Evolutionary conservation across 495 filamentous ascomycete species (phyloP).

Genomic region (Trichocladium antarcticum): DNA sequence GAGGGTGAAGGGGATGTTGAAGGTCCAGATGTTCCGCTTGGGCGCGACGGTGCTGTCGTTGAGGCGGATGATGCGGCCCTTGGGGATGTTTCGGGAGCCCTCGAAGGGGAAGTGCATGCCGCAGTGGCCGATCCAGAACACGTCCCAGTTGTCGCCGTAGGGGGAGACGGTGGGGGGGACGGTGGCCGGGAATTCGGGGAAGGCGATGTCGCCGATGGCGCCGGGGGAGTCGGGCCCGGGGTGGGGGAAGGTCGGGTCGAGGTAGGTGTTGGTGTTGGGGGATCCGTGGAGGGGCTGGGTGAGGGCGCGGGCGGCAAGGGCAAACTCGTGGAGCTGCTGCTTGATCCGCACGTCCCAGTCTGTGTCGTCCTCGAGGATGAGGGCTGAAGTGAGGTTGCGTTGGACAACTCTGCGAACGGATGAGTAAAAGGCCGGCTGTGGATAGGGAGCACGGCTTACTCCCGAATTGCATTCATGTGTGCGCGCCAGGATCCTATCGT

Average conservation of each 20-base stretch:
- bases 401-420: conserved; percentile 31
- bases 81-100: conserved; percentile 13
- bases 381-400: conserved; percentile 35
- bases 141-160: conserved; percentile 50
- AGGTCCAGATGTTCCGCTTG: conserved; percentile 22
- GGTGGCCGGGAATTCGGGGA: conserved; percentile 22
- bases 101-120: conserved; percentile 24
- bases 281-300: conserved; percentile 17
- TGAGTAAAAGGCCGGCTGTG: too few species aligned
- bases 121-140: conserved; percentile 48
- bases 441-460: conserved; percentile 15
- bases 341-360: conserved; percentile 47
- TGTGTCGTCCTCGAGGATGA: conserved; percentile 49
- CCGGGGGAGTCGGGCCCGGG: neutral
- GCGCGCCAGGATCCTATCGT: conserved; percentile 19
- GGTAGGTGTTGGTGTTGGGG: conserved; percentile 9
- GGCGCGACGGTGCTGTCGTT: conserved; percentile 24
- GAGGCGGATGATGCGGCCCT: conserved; percentile 16
- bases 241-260: conserved; percentile 17
- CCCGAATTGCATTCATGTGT: conserved; percentile 23
- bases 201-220: conserved; percentile 11
- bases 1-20: conserved; percentile 17
- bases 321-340: conserved; percentile 40
- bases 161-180: conserved; percentile 30
- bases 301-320: conserved; percentile 28